Conservation (phyloP, 2,329 filamentous ascomycete genomes). For the Fusarium tuaranense region DNA sequence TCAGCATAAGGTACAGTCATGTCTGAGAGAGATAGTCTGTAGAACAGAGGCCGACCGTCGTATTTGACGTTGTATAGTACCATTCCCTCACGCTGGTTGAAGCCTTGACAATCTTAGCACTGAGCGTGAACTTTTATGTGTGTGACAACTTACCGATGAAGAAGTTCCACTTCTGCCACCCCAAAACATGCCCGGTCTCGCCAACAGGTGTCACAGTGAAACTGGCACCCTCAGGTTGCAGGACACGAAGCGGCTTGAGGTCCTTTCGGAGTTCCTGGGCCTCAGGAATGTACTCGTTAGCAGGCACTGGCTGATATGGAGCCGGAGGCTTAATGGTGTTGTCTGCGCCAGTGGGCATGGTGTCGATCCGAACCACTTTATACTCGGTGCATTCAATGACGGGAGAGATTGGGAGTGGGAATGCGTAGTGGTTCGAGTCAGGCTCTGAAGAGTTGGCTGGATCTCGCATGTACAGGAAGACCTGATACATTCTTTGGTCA, state of each 20-base stretch:
- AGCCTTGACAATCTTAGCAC: constrained; percentile 49
- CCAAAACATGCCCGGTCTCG: constrained; percentile 55
- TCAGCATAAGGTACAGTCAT: constrained; percentile 79
- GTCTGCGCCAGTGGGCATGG: constrained; percentile 24
- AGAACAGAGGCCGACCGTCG: constrained; percentile 73
- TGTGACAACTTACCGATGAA: constrained; percentile 58
- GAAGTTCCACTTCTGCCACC: constrained; percentile 78
- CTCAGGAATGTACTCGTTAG: constrained; percentile 61
- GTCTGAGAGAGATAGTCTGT: constrained; percentile 76
- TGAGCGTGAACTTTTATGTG: no score
- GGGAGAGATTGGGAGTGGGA: constrained; percentile 28
- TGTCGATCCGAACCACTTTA: constrained; percentile 26
- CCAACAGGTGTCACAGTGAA: constrained; percentile 61
- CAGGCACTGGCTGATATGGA: constrained; percentile 15
- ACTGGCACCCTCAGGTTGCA: constrained; percentile 76
- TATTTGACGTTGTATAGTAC: constrained; percentile 78
- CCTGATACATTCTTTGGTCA: constrained; percentile 34
- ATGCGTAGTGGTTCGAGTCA: constrained; percentile 39
- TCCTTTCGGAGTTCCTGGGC: constrained; percentile 64
- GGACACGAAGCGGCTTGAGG: constrained; percentile 78
- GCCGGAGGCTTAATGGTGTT: neutral
- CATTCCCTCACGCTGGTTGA: constrained; percentile 77
- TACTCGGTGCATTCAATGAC: constrained; percentile 33
- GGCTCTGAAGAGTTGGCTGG: constrained; percentile 23
- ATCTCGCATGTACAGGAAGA: constrained; percentile 38